Conservation (phyloP, 495 filamentous ascomycete species). For the Talaromyces proteolyticus region DNA sequence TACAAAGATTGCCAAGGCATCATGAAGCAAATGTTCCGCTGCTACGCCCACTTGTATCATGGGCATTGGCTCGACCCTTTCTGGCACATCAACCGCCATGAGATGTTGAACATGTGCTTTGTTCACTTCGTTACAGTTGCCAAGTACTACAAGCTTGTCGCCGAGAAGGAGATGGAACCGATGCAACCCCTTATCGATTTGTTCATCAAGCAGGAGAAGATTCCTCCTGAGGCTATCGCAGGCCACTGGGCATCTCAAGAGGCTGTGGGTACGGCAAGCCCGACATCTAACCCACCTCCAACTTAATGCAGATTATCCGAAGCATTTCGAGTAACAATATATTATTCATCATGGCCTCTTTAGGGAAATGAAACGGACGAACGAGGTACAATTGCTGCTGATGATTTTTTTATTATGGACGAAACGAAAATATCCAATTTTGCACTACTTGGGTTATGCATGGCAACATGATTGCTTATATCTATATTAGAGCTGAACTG, state of each 20-base stretch:
- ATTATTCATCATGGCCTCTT: no score
- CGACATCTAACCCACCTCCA: background rate
- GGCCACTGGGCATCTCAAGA: conserved; percentile 42
- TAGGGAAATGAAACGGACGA: no score
- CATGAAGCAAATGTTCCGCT: conserved; percentile 95
- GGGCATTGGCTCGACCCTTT: conserved; percentile 76
- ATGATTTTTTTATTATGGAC: background rate
- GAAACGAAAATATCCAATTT: background rate
- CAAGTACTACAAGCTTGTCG: conserved; percentile 75
- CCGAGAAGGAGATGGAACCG: conserved; percentile 80
- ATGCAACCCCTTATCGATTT: conserved; percentile 91
- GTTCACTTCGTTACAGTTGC: conserved; percentile 88
- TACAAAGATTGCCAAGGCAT: conserved; percentile 82
- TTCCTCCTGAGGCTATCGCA: conserved; percentile 60
- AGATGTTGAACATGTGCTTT: conserved; percentile 91
- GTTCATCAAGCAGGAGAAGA: conserved; percentile 77
- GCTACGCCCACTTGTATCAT: conserved; percentile 89
- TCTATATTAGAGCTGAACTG: background rate
- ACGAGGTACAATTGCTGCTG: background rate
- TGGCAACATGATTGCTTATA: background rate
- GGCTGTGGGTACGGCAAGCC: conserved; percentile 10
- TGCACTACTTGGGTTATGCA: background rate
- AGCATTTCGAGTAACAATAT: background rate
- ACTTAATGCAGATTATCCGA: background rate
- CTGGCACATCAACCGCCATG: conserved; percentile 76